phyloP scores from a whole-genome alignment of 768 basidiomycete species.

The Calocybe cyanea region DNA sequence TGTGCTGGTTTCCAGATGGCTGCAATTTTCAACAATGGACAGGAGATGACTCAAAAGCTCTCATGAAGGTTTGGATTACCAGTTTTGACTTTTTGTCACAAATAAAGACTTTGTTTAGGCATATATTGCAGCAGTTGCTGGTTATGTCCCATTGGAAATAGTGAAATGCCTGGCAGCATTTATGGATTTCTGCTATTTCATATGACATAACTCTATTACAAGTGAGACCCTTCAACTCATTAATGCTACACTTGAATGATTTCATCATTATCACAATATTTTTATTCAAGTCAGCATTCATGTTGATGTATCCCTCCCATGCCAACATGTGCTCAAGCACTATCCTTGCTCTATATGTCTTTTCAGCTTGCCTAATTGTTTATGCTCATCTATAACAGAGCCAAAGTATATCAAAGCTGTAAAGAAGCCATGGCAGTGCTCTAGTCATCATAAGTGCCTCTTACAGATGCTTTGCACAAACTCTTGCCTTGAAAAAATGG shows the following conservation, averaged over 20 bases:
- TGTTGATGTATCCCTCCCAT: constrained; percentile 5
- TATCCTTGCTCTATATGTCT: background rate
- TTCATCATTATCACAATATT: constrained; percentile 4
- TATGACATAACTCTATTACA: constrained; percentile 17
- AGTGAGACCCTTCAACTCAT: constrained; percentile 13
- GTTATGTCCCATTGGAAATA: background rate
- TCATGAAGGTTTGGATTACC: constrained; percentile 2
- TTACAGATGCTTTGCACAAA: background rate
- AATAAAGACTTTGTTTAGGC: background rate
- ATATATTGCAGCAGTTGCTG: background rate
- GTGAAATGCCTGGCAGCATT: background rate
- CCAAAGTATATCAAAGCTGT: background rate
- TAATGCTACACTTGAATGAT: constrained; percentile 5
- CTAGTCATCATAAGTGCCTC: background rate
- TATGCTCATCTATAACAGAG: background rate
- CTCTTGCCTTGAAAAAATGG: background rate
- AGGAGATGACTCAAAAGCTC: constrained; percentile 5
- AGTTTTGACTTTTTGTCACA: background rate
- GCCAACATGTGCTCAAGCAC: constrained; percentile 7
- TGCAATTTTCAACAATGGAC: constrained; percentile 4
- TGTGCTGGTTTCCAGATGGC: constrained; percentile 9
- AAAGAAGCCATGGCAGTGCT: background rate
- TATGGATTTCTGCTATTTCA: background rate
- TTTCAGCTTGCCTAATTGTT: background rate
- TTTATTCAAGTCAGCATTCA: constrained; percentile 4